Conservation (phyloP, 2,329 filamentous ascomycete species). For the Grosmannia serpens region DNA sequence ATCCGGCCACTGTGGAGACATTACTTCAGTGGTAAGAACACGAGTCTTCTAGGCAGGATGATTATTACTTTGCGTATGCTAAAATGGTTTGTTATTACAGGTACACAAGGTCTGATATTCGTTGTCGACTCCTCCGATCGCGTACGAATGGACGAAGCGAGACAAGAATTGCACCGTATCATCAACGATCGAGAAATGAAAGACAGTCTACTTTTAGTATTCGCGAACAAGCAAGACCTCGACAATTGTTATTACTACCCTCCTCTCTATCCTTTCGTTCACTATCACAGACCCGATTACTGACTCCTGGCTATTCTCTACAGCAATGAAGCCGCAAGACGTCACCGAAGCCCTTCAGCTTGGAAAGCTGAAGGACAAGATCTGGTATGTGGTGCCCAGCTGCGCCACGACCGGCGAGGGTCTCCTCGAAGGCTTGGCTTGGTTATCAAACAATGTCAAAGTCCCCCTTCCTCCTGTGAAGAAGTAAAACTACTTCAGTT, state of each 20-base stretch:
- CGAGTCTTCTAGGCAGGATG: background rate
- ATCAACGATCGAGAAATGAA: constrained; percentile 98
- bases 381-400: constrained; percentile 77
- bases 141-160: constrained; percentile 82
- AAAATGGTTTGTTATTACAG: constrained; percentile 28
- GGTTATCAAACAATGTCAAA: constrained; percentile 80
- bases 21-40: constrained; percentile 68
- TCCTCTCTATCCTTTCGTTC: background rate
- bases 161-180: constrained; percentile 89
- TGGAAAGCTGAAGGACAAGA: constrained; percentile 66
- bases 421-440: constrained; percentile 68
- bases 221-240: constrained; percentile 98
- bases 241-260: constrained; percentile 47
- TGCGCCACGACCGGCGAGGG: constrained; percentile 74
- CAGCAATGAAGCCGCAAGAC: constrained; percentile 70
- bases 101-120: constrained; percentile 96
- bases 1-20: constrained; percentile 95
- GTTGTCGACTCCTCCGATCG: constrained; percentile 94
- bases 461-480: constrained; percentile 41
- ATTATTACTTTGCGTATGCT: background rate
- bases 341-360: constrained; percentile 69
- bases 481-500: constrained; percentile 25
- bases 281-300: background rate
- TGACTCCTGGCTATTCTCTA: background rate
- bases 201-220: constrained; percentile 85